Evolutionary conservation across 208 protist genomes (phyloP).

Genomic region (Leishmania mexicana): DNA sequence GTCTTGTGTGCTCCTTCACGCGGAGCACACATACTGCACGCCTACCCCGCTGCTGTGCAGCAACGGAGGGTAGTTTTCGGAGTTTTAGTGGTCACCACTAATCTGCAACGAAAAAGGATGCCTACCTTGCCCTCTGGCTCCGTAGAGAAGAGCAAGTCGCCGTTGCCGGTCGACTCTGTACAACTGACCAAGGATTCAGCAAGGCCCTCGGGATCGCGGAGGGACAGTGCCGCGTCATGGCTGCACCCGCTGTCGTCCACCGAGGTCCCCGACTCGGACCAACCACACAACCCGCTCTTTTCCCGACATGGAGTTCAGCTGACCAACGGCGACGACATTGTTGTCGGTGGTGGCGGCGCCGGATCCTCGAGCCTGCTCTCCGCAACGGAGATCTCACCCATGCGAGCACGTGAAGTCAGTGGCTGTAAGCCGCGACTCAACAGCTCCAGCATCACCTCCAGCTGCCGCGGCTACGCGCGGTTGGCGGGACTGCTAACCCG

Average conservation of each 20-base stretch:
- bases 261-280: neutral
- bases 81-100: neutral
- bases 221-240: conserved; percentile 6
- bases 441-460: neutral
- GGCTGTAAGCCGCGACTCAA: neutral
- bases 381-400: conserved; percentile 19
- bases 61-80: neutral
- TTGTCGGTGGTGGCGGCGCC: neutral
- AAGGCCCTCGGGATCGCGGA: neutral
- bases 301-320: neutral
- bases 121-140: neutral
- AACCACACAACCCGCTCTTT: conserved; percentile 1
- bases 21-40: neutral
- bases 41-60: neutral
- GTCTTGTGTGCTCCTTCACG: neutral
- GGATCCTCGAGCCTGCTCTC: conserved; percentile 24
- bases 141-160: neutral
- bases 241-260: conserved; percentile 12
- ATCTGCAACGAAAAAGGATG: neutral
- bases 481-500: conserved; percentile 16
- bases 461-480: conserved; percentile 12
- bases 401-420: neutral
- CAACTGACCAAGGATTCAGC: neutral
- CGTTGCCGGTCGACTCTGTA: neutral
- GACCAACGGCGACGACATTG: conserved; percentile 12